Conservation (phyloP, 257 asterid genomes). For the Nicotiana attenuata region DNA sequence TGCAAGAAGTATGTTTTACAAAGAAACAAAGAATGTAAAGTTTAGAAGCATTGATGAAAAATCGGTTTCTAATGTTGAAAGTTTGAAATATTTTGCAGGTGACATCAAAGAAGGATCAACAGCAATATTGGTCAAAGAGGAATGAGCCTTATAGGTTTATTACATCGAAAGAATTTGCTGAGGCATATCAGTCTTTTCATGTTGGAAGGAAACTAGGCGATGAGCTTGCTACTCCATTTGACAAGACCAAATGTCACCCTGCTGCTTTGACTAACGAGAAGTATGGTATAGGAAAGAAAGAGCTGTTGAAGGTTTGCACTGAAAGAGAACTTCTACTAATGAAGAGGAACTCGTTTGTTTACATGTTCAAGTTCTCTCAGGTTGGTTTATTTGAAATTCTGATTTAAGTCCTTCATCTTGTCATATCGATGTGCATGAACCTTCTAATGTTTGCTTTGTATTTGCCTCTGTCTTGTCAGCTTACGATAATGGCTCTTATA, state of each 20-base stretch:
- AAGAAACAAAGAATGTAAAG: background rate
- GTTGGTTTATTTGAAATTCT: constrained; percentile 7
- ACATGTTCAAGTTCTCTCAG: constrained; percentile 47
- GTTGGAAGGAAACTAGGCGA: constrained; percentile 33
- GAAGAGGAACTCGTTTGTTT: constrained; percentile 57
- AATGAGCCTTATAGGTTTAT: constrained; percentile 38
- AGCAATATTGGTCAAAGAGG: constrained; percentile 40
- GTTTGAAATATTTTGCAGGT: constrained; percentile 25
- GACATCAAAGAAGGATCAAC: constrained; percentile 48
- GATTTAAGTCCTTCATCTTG: background rate
- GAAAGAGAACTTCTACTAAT: constrained; percentile 50
- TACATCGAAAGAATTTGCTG: constrained; percentile 37
- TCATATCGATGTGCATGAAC: background rate
- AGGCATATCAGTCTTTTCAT: constrained; percentile 34
- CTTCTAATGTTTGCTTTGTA: background rate
- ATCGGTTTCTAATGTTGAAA: constrained; percentile 8
- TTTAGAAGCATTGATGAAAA: background rate
- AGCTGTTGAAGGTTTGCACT: constrained; percentile 51
- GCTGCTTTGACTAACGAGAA: constrained; percentile 59
- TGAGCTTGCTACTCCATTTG: constrained; percentile 52
- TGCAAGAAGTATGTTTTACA: constrained; percentile 32
- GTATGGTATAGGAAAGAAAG: constrained; percentile 48
- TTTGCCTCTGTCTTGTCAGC: constrained; percentile 28
- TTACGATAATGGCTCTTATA: constrained; percentile 28
- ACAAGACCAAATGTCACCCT: constrained; percentile 63